Evolutionary conservation across 371 early-diverging fungal species (phyloP), one percentile per base, ranked within the genome.

Genomic region (Mortierella sp.): DNA sequence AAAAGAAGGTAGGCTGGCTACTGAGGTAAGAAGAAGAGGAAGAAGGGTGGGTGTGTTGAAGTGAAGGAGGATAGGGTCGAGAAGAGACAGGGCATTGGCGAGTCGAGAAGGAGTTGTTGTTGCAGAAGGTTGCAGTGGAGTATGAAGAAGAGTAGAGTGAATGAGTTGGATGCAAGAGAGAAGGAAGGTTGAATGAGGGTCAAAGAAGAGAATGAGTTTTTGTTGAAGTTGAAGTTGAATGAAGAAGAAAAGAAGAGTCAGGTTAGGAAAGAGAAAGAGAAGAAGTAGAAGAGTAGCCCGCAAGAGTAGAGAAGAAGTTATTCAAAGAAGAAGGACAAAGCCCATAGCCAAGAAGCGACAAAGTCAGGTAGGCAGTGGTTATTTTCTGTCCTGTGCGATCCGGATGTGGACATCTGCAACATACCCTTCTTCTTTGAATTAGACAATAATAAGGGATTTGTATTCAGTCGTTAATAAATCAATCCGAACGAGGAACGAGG

Each of bases 31-130:
- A 10, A 68, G 63, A 63, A 35, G 18, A 8, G 24, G 21, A 10
- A 68, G 63, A 63, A 63, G 18, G 6, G 63, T 18, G 63, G 63
- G 63, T 35, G 63, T 10, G 68, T 65, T 35, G 68, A 68, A 38
- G 43, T 68, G 43, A 41, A 24, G 38, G 43, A 68, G 41, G 18
- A 10, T 29, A 63, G 14, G 29, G 35, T 63, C 63, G 24, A 41
- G 68, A 38, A 14, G 43, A 68, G 43, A 68, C 18, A 68, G 68
- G 21, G 38, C 35, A 68, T 68, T 68, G 68, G 24, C 65, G 38
- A 65, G 35, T 60, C 1, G 56, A n/a, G 27, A 24, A 54, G n/a
- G 16, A 4, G 51, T 21, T 18, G 51, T 51, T 51, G 51, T 51
- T 51, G 56, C 12, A 3, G 27, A 14, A 27, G 35, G 18, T 32